Evolutionary conservation across 1,284 basidiomycete genomes (phyloP), one percentile per base, ranked within the genome.

Genomic region (Ustilago hordei): DNA sequence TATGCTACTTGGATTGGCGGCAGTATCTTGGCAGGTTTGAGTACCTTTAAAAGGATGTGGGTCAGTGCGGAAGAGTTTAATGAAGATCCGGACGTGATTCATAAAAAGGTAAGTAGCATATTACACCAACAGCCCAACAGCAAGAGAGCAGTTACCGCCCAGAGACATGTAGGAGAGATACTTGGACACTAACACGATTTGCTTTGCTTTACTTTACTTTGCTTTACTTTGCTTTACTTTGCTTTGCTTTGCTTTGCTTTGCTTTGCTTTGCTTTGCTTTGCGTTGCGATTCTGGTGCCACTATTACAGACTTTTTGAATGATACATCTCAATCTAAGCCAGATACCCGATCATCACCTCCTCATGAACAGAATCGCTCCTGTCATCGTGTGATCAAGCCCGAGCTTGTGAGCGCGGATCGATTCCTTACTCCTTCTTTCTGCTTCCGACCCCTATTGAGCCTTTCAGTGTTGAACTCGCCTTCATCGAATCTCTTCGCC

Each of bases 1-100:
- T 99, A 99, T 87, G 95, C 95, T 19, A 99, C 96, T 31, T 99
- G 97, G 97, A 99, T 99, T 81, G 97, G 97, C 60, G 96, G 96
- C 5, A 81, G 78, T 55, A 87, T 87, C 58, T 88, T 98, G 62
- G 96, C 96, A 53, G 95, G 96, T 45, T 88, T 99, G 69, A 95
- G 91, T 80, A 98, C 97, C 23, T 99, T 99, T 89, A 98, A 95
- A 88, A 97, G 97, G 61, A 83, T 85, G 83, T 85, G 84, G 84
- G 94, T 99, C 55, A 97, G 95, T 48, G 95, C 96, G 48, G 97
- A 99, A 86, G 97, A 99, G 88, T 99, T 98, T 86, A 94, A 96
- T 87, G 97, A 99, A 87, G 97, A 99, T 88, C 96, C 95, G 54
- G 95, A 98, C 83, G 93, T 98, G 83, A 98, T 98, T 84, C 95